Conservation (phyloP, 495 filamentous ascomycete genomes). For the Xylaria palmicola region DNA sequence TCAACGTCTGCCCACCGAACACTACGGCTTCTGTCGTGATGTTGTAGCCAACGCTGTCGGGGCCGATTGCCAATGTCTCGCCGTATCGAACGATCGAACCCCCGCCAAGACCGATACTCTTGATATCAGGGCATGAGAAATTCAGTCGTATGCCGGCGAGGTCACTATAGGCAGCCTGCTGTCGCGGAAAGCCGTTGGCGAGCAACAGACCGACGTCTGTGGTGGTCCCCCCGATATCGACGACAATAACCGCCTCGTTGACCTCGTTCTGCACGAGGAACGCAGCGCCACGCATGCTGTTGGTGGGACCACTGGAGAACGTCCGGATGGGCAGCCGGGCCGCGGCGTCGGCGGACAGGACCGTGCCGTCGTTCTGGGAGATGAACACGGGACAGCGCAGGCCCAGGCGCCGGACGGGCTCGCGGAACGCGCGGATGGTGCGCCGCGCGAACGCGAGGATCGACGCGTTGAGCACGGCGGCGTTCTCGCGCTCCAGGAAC, state of each 20-base stretch:
- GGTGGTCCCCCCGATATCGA: slow-evolving; percentile 57
- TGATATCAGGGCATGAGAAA: slow-evolving; percentile 55
- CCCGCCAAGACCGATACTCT: slow-evolving; percentile 54
- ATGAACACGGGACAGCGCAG: slow-evolving; percentile 53
- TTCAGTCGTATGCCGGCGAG: slow-evolving; percentile 53
- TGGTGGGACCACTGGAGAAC: slow-evolving; percentile 55
- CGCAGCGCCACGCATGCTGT: slow-evolving; percentile 57
- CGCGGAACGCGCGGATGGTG: slow-evolving; percentile 50
- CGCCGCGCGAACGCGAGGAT: slow-evolving; percentile 50
- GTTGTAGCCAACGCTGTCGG: slow-evolving; percentile 56
- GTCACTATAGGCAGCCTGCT: slow-evolving; percentile 52
- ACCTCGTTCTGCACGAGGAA: slow-evolving; percentile 41
- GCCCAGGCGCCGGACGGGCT: slow-evolving; percentile 44
- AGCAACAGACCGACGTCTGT: slow-evolving; percentile 55
- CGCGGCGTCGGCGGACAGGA: slow-evolving; percentile 48
- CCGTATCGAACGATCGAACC: slow-evolving; percentile 48
- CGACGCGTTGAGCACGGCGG: slow-evolving; percentile 54
- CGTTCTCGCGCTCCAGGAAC: slow-evolving; percentile 58
- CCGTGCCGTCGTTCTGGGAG: slow-evolving; percentile 57
- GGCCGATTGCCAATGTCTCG: slow-evolving; percentile 45
- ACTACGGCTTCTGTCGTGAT: slow-evolving; percentile 47
- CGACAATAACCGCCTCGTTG: slow-evolving; percentile 42
- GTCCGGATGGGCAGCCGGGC: slow-evolving; percentile 52
- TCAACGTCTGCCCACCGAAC: slow-evolving; percentile 54
- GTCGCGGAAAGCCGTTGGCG: slow-evolving; percentile 53